Base-by-base conservation (phyloP, 2,329 filamentous ascomycete species). In the Exserohilum rostratum region DNA sequence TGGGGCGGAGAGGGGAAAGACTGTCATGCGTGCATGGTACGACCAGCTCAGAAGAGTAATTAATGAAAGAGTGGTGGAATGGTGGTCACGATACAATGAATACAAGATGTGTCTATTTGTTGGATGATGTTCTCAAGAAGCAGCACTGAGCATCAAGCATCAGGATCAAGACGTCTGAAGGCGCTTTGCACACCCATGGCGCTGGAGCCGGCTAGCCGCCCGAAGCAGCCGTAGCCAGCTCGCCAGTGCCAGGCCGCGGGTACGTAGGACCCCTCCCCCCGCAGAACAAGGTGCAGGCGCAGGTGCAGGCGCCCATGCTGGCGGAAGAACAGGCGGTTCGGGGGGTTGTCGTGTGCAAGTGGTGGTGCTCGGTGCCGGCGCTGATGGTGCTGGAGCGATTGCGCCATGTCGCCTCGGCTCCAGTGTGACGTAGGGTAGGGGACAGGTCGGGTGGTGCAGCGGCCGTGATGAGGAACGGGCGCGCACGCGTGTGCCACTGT, bases 11-110 rank as follows among this genome's bases (percentile, higher is more conserved):
- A 70, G 22, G 70, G 71, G 0, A 49, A 54, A 20, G 65, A 73
- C 61, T 58, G 73, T 71, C 30, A 79, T 52, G 62, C 50, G 18
- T 67, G 64, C 50, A 69, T 69, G 64, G 55, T 65, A 10, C 57
- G 65, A 20, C 12, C 39, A 25, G 53, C 49, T 9, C 4, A 3
- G n/a, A 30, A 20, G 39, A 2, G 2, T 18, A 18, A 11, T 9
- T 30, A 43, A 25, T 3, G 39, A 13, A 7, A 3, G 3, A 3
- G 17, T 20, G 3, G 17, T 5, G 18, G 15, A 10, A 37, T 20
- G 34, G 34, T 25, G 7, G 22, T 7, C 22, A 25, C 22, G 22
- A 25, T 7, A 25, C 22, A 7, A 25, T 25, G 22, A 25, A 25
- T 25, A 7, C 22, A 25, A 25, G 22, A 25, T 7, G 22, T 25